A percentile compares a stretch with the other conserved stretches of the same genome.
Conservation (phyloP, 495 filamentous ascomycete species). For the Cercophora newfieldiana region DNA sequence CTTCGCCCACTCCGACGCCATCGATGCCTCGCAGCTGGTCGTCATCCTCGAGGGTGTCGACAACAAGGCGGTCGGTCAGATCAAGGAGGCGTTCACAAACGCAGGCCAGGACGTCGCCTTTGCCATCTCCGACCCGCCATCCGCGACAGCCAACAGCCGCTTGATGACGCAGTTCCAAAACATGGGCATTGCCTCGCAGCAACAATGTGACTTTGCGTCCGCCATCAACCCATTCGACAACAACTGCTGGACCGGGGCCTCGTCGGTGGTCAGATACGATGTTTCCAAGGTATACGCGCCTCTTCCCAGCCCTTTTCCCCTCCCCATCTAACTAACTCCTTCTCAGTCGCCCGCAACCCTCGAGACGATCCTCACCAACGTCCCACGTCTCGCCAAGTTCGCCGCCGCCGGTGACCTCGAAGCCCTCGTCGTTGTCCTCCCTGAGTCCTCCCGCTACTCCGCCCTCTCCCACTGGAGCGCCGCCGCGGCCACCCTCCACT, state of each 20-base stretch:
- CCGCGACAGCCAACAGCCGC: constrained; percentile 37
- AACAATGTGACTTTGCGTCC: constrained; percentile 41
- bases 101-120: constrained; percentile 42
- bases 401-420: constrained; percentile 44
- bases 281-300: constrained; percentile 38
- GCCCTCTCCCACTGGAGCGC: constrained; percentile 34
- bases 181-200: constrained; percentile 21
- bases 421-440: constrained; percentile 46
- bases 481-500: constrained; percentile 24
- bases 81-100: constrained; percentile 35
- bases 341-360: constrained; percentile 34
- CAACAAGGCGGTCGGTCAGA: constrained; percentile 28
- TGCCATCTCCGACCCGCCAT: constrained; percentile 42
- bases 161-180: constrained; percentile 34
- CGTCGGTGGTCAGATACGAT: constrained; percentile 47
- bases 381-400: constrained; percentile 35
- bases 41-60: constrained; percentile 51
- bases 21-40: constrained; percentile 48
- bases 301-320: neutral
- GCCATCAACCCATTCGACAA: constrained; percentile 43
- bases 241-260: constrained; percentile 48
- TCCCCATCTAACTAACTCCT: constrained; percentile 1
- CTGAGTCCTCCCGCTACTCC: constrained; percentile 40
- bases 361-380: constrained; percentile 32
- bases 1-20: constrained; percentile 35